phyloP scores from a whole-genome alignment of 192 early-diverging fungal genomes.

The Obelidium mucronatum region DNA sequence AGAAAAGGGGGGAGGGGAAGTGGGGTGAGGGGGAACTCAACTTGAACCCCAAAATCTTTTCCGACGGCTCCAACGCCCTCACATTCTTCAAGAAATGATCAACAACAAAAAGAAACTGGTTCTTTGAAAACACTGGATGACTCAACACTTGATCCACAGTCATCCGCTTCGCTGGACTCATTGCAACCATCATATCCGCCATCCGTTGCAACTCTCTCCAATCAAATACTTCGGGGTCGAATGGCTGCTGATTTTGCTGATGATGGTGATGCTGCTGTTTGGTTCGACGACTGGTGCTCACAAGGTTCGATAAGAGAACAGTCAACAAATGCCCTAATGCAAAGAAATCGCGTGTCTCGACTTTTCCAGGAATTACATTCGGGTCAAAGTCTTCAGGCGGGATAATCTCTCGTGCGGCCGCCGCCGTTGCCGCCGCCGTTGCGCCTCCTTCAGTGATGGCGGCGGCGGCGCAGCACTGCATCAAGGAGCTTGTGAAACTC shows the following conservation, averaged over 20 bases:
- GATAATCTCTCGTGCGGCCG: conserved; percentile 2
- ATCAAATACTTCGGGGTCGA: conserved; percentile 21
- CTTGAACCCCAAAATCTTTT: conserved; percentile 42
- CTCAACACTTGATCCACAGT: conserved; percentile 24
- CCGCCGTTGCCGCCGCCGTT: conserved; percentile 30
- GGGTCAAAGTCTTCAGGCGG: conserved; percentile 28
- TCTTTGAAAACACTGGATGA: conserved; percentile 45
- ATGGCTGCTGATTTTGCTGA: no score
- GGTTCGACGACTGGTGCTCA: background rate
- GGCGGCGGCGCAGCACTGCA: no score
- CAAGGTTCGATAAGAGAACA: conserved; percentile 24
- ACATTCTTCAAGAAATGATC: conserved; percentile 45
- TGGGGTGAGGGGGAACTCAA: no score
- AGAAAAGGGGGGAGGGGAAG: no score
- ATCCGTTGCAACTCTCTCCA: conserved; percentile 42
- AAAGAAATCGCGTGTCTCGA: conserved; percentile 41
- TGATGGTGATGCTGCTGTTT: no score
- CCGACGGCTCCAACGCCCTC: conserved; percentile 22
- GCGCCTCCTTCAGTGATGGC: conserved; percentile 24
- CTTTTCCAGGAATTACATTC: background rate
- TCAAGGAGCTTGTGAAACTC: conserved; percentile 19
- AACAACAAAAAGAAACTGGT: conserved; percentile 41
- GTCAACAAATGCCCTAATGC: conserved; percentile 42
- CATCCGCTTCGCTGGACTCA: conserved; percentile 28
- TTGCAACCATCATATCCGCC: conserved; percentile 34